A percentile compares a stretch with the other conserved stretches of the same genome.
phyloP scores from a whole-genome alignment of 2,329 filamentous ascomycete species.

The Penicillium sp. region DNA sequence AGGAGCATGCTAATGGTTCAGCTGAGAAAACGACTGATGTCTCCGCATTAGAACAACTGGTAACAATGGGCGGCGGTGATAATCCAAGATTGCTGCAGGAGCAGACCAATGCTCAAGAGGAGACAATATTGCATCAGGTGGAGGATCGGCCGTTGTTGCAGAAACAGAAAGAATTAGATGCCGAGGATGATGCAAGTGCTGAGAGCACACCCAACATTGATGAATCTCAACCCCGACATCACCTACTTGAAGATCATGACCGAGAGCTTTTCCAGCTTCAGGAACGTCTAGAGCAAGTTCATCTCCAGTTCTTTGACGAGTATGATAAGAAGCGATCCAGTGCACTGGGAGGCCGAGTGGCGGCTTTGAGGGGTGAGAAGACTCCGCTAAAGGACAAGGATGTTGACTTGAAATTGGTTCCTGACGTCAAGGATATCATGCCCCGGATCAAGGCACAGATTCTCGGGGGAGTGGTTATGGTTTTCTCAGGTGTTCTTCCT shows the following conservation, averaged over 20 bases:
- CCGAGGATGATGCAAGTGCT: slow-evolving; percentile 67
- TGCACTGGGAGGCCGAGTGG: slow-evolving; percentile 48
- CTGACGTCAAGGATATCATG: slow-evolving; percentile 84
- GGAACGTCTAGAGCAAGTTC: slow-evolving; percentile 72
- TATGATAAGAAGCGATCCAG: slow-evolving; percentile 63
- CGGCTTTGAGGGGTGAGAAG: slow-evolving; percentile 54
- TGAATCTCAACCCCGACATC: slow-evolving; percentile 60
- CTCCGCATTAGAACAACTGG: slow-evolving; percentile 70
- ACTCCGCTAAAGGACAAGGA: slow-evolving; percentile 42
- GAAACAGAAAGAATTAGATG: slow-evolving; percentile 87
- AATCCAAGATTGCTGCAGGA: slow-evolving; percentile 68
- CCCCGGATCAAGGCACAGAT: slow-evolving; percentile 76
- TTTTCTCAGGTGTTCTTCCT: slow-evolving; percentile 88
- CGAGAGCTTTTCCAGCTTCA: slow-evolving; percentile 77
- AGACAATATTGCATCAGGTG: slow-evolving; percentile 82
- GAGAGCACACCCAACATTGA: slow-evolving; percentile 50
- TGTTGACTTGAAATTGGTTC: slow-evolving; percentile 63
- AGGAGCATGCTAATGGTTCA: slow-evolving; percentile 36
- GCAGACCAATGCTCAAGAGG: slow-evolving; percentile 83
- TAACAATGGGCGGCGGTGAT: slow-evolving; percentile 72
- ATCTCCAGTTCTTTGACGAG: slow-evolving; percentile 77
- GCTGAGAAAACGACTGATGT: slow-evolving; percentile 30
- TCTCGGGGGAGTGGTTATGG: slow-evolving; percentile 73
- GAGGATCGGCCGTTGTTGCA: slow-evolving; percentile 86
- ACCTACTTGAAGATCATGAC: slow-evolving; percentile 85